Conservation (phyloP, 306 rosid species). For the Urtica urens region DNA sequence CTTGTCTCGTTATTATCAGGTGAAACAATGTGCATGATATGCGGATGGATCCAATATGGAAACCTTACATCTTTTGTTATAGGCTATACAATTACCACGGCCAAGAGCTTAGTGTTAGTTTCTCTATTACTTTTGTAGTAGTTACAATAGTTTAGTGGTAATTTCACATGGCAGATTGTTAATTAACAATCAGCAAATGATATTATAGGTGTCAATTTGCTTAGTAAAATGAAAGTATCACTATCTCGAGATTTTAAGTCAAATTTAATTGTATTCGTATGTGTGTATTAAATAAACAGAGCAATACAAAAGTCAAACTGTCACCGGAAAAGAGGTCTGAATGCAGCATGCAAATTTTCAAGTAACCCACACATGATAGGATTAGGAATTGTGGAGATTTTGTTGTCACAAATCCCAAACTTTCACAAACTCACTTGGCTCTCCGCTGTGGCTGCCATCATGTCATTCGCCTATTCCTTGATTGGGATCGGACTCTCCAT, state of each 20-base stretch:
- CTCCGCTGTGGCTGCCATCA: constrained; percentile 35
- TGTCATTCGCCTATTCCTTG: constrained; percentile 43
- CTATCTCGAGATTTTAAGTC: no score
- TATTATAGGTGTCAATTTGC: no score
- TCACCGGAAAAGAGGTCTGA: constrained; percentile 18
- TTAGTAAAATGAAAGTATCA: no score
- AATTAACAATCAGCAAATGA: no score
- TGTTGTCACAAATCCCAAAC: constrained; percentile 44
- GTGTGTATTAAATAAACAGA: constrained; percentile 24
- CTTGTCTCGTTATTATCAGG: background rate
- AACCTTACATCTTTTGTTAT: constrained; percentile 15
- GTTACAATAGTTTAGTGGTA: no score
- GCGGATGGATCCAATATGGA: constrained; percentile 21
- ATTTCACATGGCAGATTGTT: no score
- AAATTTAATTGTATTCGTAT: no score
- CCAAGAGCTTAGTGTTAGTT: constrained; percentile 22
- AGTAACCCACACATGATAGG: constrained; percentile 46
- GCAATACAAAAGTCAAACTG: constrained; percentile 37
- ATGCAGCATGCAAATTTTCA: constrained; percentile 30
- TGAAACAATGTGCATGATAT: constrained; percentile 12
- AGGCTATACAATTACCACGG: constrained; percentile 20
- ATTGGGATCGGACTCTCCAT: constrained; percentile 44
- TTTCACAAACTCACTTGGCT: constrained; percentile 42
- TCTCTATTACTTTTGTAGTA: no score
- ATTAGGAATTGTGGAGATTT: constrained; percentile 33